phyloP scores from a whole-genome alignment of 768 basidiomycete genomes.

The Daedaleopsis nitida region DNA sequence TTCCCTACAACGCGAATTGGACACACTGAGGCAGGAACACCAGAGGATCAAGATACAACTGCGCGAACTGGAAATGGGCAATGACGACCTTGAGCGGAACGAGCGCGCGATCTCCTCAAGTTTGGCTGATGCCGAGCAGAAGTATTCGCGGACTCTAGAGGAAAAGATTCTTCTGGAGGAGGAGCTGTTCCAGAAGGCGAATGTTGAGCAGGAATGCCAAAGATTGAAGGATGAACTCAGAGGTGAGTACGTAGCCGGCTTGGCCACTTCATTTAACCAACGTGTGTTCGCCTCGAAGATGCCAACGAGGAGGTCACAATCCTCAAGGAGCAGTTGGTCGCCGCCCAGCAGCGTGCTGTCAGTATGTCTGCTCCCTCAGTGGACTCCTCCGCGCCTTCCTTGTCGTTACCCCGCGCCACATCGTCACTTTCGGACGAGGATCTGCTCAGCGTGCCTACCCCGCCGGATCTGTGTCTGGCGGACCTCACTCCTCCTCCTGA shows the following conservation, averaged over 20 bases:
- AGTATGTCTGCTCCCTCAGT: conserved; percentile 22
- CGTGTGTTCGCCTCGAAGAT: conserved; percentile 49
- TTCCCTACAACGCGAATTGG: conserved; percentile 90
- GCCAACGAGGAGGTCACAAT: conserved; percentile 83
- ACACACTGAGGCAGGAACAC: conserved; percentile 74
- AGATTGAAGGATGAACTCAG: conserved; percentile 89
- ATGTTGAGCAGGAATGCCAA: conserved; percentile 87
- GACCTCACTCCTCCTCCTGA: conserved; percentile 54
- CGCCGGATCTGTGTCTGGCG: conserved; percentile 59
- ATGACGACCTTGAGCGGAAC: conserved; percentile 95
- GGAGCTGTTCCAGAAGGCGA: conserved; percentile 89
- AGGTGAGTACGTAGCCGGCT: conserved; percentile 50
- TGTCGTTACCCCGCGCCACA: conserved; percentile 30
- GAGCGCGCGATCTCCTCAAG: conserved; percentile 87
- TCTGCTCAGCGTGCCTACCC: conserved; percentile 58
- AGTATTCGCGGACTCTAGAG: conserved; percentile 88
- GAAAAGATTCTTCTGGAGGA: conserved; percentile 98
- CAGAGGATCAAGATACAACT: conserved; percentile 72
- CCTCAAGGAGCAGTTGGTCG: conserved; percentile 70
- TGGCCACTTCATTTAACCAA: not conserved
- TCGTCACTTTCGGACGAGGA: conserved; percentile 52
- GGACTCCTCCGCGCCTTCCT: conserved; percentile 30
- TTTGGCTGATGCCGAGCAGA: conserved; percentile 81
- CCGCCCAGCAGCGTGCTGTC: conserved; percentile 34
- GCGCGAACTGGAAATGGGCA: conserved; percentile 94